Base-by-base conservation (phyloP, 208 protist genomes). In the Leishmania tropica region DNA sequence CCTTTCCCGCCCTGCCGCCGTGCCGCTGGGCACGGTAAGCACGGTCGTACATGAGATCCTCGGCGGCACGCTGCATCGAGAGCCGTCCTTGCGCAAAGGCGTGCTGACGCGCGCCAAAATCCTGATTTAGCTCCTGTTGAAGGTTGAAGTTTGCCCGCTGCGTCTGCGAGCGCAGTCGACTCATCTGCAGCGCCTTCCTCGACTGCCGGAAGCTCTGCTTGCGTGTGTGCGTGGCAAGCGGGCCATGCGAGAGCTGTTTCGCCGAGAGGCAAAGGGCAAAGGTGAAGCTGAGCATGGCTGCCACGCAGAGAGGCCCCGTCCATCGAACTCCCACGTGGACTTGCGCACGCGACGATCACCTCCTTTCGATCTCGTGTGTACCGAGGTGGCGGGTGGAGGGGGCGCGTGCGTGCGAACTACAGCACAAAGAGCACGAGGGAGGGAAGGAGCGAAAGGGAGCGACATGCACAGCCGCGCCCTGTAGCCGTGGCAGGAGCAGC, bases 171-270 rank as follows among this genome's bases (percentile, higher is more conserved):
- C 94, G 90, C n/a, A 51, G 54, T 13, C 92, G 87, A 53, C 85
- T 88, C n/a, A 78, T n/a, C 72, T 90, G 81, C 54, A 95, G 77
- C 0, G 90, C 87, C 6, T 4, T 35, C 64, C 88, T 93, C 24
- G 90, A 79, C 74, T 88, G 87, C 21, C 94, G 92, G 62, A 77
- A 83, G 35, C 60, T 65, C 42, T 94, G 94, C 65, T 95, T 95
- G 28, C 60, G 74, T 28, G 83, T 75, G 72, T 82, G 82, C 13
- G 87, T 74, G 19, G 80, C 45, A 51, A 83, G 78, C 35, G 56
- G 40, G 11, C 77, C 75, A 71, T 76, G 24, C 3, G 77, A n/a
- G 45, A 73, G 37, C 76, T 86, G 77, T 40, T 76, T 81, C 35
- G 78, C 71, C 21, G 71, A 78, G 65, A 80, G 75, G 56, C 53